These are phyloP conservation scores for Wallacemonas rigidus DNA, from an alignment of 208 protist species.

Conservation along the genomic window DNA sequence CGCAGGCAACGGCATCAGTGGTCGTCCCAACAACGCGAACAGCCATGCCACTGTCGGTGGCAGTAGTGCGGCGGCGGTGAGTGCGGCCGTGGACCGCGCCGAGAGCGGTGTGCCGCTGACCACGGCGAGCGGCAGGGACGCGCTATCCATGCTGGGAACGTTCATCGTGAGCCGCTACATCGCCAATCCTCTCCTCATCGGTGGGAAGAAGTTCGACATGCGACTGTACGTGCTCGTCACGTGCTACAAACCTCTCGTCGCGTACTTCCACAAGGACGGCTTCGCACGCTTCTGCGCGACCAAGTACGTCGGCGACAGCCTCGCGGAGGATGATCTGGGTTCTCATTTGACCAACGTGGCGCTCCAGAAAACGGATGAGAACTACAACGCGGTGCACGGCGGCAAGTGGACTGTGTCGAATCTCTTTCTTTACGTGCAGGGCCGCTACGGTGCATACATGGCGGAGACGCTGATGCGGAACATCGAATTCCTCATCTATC, in stretches of 20 bases:
- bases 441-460: conserved; percentile 63
- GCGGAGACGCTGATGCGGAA: conserved; percentile 76
- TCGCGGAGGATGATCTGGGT: conserved; percentile 76
- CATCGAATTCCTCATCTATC: conserved; percentile 94
- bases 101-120: conserved; percentile 6
- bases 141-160: conserved; percentile 29
- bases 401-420: conserved; percentile 94
- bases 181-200: conserved; percentile 94
- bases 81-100: conserved; percentile 9
- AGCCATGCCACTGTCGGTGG: conserved; percentile 8
- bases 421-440: conserved; percentile 87
- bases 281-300: conserved; percentile 96
- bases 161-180: conserved; percentile 96
- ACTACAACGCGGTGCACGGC: conserved; percentile 94
- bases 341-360: conserved; percentile 98
- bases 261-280: conserved; percentile 91
- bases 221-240: conserved; percentile 97
- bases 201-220: conserved; percentile 97
- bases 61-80: conserved; percentile 7
- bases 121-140: conserved; percentile 6
- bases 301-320: conserved; percentile 67
- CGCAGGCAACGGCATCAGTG: conserved; percentile 5
- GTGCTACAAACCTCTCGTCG: conserved; percentile 91
- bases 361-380: conserved; percentile 93
- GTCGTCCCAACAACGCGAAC: background rate